Conservation (phyloP, 75 land plant genomes). For the Pinus taeda region DNA sequence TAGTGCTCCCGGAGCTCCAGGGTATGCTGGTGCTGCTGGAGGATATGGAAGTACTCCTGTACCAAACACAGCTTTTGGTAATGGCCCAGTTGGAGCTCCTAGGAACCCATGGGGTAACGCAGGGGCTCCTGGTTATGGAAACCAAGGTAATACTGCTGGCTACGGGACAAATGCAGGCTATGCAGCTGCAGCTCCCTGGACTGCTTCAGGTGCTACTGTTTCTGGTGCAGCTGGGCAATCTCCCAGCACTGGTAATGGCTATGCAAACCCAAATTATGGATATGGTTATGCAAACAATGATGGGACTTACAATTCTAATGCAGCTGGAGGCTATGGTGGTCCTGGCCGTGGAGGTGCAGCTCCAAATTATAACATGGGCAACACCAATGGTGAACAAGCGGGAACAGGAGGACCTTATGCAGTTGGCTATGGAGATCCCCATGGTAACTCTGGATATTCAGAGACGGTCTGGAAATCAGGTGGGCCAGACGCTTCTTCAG, state of each 20-base stretch:
- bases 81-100: slow-evolving; percentile 47
- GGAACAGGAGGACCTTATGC: slow-evolving; percentile 34
- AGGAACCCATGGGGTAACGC: slow-evolving; percentile 55
- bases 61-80: slow-evolving; percentile 37
- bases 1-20: slow-evolving; percentile 35
- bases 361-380: slow-evolving; percentile 28
- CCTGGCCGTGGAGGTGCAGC: slow-evolving; percentile 51
- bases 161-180: slow-evolving; percentile 38
- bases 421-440: slow-evolving; percentile 66
- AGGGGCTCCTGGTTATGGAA: slow-evolving; percentile 26
- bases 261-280: slow-evolving; percentile 62
- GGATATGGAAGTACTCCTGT: slow-evolving; percentile 56
- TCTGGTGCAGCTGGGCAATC: slow-evolving; percentile 50
- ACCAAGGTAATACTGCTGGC: slow-evolving; percentile 33
- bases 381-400: slow-evolving; percentile 26
- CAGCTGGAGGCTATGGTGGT: slow-evolving; percentile 55
- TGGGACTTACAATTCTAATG: slow-evolving; percentile 43
- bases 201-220: slow-evolving; percentile 23
- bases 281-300: slow-evolving; percentile 63
- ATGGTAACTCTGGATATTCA: slow-evolving; percentile 58
- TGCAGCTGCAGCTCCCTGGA: slow-evolving; percentile 51
- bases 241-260: slow-evolving; percentile 51
- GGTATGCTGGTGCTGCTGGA: slow-evolving; percentile 50
- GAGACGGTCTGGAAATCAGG: slow-evolving; percentile 62
- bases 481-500: slow-evolving; percentile 34